These are phyloP conservation scores for Polygonum maritimum DNA, from an alignment of 148 eudicot species.

Conservation along the genomic window DNA sequence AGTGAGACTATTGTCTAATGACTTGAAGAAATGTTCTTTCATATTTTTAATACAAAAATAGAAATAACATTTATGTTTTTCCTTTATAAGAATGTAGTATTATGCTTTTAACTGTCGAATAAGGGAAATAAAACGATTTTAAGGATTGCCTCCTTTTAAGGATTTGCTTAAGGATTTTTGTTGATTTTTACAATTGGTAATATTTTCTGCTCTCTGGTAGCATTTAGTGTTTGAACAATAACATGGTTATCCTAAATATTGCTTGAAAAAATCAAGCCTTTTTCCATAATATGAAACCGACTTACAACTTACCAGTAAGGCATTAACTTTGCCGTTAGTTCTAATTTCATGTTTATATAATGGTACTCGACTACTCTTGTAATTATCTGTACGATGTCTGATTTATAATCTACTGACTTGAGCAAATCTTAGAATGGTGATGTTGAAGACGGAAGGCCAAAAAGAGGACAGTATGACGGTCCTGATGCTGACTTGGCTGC, in stretches of 20 bases:
- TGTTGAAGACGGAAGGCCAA: conserved; percentile 86
- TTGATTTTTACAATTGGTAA: background rate
- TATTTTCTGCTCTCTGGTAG: background rate
- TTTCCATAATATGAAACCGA: background rate
- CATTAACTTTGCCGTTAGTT: background rate
- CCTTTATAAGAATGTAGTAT: background rate
- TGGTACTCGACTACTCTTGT: background rate
- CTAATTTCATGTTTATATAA: background rate
- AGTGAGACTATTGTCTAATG: background rate
- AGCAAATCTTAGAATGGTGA: conserved; percentile 61
- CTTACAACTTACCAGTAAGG: background rate
- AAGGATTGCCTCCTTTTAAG: background rate
- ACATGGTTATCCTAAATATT: background rate
- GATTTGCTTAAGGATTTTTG: background rate
- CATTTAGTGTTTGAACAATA: background rate
- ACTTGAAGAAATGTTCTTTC: background rate
- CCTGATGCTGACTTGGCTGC: conserved; percentile 98
- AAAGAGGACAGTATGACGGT: conserved; percentile 84
- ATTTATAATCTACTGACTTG: background rate
- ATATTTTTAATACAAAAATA: background rate
- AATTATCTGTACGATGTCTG: background rate
- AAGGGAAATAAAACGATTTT: background rate
- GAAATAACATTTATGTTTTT: background rate
- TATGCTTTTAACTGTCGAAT: background rate
- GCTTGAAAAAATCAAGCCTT: background rate